Conservation (phyloP, 345 rosid genomes). For the Salix dunnii region DNA sequence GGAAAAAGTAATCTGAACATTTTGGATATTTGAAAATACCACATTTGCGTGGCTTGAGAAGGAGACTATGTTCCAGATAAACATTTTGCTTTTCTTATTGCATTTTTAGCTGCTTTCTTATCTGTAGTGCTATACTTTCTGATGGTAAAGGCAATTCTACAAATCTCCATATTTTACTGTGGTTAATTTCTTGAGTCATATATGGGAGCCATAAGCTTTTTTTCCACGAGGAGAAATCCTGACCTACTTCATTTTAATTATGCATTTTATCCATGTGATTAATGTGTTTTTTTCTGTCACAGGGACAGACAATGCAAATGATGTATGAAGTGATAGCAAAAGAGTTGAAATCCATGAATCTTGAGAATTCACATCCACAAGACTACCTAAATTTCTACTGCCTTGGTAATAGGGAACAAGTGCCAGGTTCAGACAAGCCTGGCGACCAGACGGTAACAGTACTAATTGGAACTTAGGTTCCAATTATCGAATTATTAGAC, state of each 20-base stretch:
- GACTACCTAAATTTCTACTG: slow-evolving; percentile 86
- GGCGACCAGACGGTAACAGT: slow-evolving; percentile 36
- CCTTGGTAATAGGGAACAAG: slow-evolving; percentile 68
- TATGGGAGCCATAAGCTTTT: background rate
- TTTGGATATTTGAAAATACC: background rate
- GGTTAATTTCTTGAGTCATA: background rate
- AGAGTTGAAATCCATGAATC: slow-evolving; percentile 48
- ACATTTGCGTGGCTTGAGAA: background rate
- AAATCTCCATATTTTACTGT: background rate
- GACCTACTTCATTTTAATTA: background rate
- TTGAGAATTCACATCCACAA: slow-evolving; percentile 53
- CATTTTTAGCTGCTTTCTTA: background rate
- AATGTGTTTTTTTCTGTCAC: slow-evolving; percentile 11
- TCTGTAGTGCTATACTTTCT: background rate
- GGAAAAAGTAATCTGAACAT: too few relatives aligned
- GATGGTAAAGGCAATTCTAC: background rate
- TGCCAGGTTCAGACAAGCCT: slow-evolving; percentile 27
- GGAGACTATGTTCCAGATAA: background rate
- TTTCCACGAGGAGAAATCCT: background rate
- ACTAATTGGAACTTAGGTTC: background rate
- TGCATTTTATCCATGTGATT: background rate
- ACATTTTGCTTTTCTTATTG: background rate
- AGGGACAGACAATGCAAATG: slow-evolving; percentile 86
- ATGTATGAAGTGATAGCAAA: slow-evolving; percentile 69
- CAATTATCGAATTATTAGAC: background rate